Base-by-base conservation (phyloP, 768 basidiomycete genomes). In the Kwoniella dendrophila region DNA sequence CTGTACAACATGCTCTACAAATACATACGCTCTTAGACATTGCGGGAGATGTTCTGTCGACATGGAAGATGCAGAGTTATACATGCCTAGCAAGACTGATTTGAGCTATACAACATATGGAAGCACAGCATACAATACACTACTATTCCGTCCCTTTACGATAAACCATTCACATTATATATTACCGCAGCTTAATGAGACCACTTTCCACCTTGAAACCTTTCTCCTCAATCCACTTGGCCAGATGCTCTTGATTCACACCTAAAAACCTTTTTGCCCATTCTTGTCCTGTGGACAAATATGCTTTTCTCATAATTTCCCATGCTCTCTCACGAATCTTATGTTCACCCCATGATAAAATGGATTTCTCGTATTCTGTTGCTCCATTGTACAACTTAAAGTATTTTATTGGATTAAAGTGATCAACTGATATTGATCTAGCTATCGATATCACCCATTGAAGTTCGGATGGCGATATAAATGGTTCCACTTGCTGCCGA, bases 241-340 rank as follows among this genome's bases (percentile, higher is more conserved):
- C 59, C 16, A 68, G 26, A 0, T 59, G 56, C 11, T 30, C 52
- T 20, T 41, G 41, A 11, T 44, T 32, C 54, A 32, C n/a, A 18
- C 63, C 68, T 56, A 65, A 29, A 26, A 63, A 51, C 54, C 45
- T 56, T 7, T 18, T 57, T 1, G 52, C 70, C 70, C 70, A 71
- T 11, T 27, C 49, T 1, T 55, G 12, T 16, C 62, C 30, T 16
- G 50, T 51, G 14, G 63, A 55, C 16, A 76, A 30, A 49, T 76
- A 76, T 3, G 59, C 59, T 48, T 59, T 66, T 43, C 44, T 58
- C 57, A 76, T 7, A 16, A 70, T 58, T 5, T 62, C 59, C 74
- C 72, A 73, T 8, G 70, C 68, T 51, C 69, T 48, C 30, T 73
- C 62, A 43, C 72, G 64, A 7, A 76, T 57, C 18, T 34, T 22